Evolutionary conservation across 2,329 filamentous ascomycete genomes (phyloP), one percentile per base, ranked within the genome.

Genomic region (Ophiostoma sp.): DNA sequence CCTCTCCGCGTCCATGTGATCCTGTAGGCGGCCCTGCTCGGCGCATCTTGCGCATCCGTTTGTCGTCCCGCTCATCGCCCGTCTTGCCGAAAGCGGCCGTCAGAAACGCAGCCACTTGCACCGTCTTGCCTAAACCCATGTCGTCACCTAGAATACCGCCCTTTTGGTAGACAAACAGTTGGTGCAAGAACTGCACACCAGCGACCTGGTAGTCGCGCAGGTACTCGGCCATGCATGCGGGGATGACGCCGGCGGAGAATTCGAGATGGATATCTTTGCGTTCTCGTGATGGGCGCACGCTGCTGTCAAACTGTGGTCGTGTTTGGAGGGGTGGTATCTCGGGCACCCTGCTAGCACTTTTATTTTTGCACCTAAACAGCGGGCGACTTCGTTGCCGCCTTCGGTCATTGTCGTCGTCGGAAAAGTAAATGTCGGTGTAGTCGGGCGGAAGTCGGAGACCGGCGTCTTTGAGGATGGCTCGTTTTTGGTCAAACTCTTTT

Each of bases 81-180:
- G 93, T 97, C 83, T 99, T 99, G 8, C 96, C 96, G 80, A 97
- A 99, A 0, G 94, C 95, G 0, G 91, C 94, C 0, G 94, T 93
- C 28, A 99, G 84, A 76, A 99, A 98, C 0, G 95, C 93, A 73
- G 94, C 96, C 33, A 99, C 93, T 81, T 99, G 96, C 2, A 99
- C 93, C 0, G 96, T 99, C 82, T 99, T 99, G 0, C 96, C 96
- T 42, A 99, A 82, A 25, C 96, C 96, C 96, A 99, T 99, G 79
- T 99, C 96, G 79, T 99, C 96, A 2, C 95, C 95, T 0, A 99
- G 86, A 28, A 99, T 93, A 1, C 93, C 94, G 0, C 96, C 96
- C 77, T 91, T 92, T 79, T 99, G 96, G 76, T 93, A 95, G 3
- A 98, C 92, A 79, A 98, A 98, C 28, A 93, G 87, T 74, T 93